A percentile compares a stretch with the other conserved stretches of the same genome.
Conservation (phyloP, 805 yeast genomes). For the Candida ponderosae region DNA sequence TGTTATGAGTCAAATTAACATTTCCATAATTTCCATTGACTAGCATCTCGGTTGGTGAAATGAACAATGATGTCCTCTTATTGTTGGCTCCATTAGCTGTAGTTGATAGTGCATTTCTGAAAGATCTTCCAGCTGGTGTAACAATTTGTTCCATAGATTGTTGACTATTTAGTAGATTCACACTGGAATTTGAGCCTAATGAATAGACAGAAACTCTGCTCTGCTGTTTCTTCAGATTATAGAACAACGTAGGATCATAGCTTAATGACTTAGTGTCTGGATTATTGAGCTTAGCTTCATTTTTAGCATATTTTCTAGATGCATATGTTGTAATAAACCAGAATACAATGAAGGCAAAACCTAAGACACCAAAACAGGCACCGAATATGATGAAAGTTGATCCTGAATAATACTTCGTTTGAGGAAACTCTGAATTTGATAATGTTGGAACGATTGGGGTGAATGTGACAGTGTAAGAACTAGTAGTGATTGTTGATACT, state of each 20-base stretch:
- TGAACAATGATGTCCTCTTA: slow-evolving; percentile 38
- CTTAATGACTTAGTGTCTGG: slow-evolving; percentile 8
- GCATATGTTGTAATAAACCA: slow-evolving; percentile 16
- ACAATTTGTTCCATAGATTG: slow-evolving; percentile 11
- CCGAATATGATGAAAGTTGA: slow-evolving; percentile 79
- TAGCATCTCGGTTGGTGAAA: slow-evolving; percentile 42
- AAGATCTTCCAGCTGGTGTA: slow-evolving; percentile 14
- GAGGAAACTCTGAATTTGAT: slow-evolving; percentile 48
- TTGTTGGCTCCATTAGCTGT: background rate
- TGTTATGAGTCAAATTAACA: slow-evolving; percentile 9
- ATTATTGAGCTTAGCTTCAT: slow-evolving; percentile 9
- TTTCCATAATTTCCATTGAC: slow-evolving; percentile 11
- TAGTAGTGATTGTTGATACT: background rate
- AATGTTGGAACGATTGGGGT: slow-evolving; percentile 17
- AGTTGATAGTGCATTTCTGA: slow-evolving; percentile 13
- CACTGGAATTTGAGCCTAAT: slow-evolving; percentile 21
- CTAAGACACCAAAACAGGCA: slow-evolving; percentile 45
- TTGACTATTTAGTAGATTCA: slow-evolving; percentile 15
- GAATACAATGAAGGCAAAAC: slow-evolving; percentile 16
- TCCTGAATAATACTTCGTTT: slow-evolving; percentile 47
- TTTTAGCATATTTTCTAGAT: slow-evolving; percentile 21
- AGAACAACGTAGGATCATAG: slow-evolving; percentile 17
- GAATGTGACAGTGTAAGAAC: slow-evolving; percentile 12
- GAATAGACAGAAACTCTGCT: slow-evolving; percentile 22
- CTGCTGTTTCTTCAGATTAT: slow-evolving; percentile 10